Evolutionary conservation across 306 rosid species (phyloP).

Genomic region (Ormosia emarginata): DNA sequence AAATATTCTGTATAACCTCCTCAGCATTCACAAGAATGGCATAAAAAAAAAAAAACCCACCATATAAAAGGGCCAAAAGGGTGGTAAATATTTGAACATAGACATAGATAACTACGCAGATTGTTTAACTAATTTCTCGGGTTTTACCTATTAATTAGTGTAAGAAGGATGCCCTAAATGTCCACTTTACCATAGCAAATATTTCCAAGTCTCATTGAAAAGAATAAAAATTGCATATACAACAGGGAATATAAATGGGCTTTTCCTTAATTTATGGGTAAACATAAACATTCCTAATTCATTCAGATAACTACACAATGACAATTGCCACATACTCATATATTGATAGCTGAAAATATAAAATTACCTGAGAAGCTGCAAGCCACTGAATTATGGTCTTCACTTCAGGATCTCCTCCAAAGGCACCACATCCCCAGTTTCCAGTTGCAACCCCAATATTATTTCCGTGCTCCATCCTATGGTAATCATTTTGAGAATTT

Average conservation of each 20-base stretch:
- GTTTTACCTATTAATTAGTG: neutral
- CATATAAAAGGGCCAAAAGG: neutral
- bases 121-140: neutral
- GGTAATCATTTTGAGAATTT: constrained; percentile 30
- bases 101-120: neutral
- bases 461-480: constrained; percentile 20
- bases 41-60: neutral
- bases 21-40: neutral
- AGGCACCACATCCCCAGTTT: constrained; percentile 97
- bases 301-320: neutral
- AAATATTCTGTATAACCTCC: neutral
- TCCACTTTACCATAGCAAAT: neutral
- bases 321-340: neutral
- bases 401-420: constrained; percentile 94
- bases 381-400: constrained; percentile 91
- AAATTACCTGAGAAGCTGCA: constrained; percentile 90
- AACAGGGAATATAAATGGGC: neutral
- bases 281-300: neutral
- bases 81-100: neutral
- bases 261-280: neutral
- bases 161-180: neutral
- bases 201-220: neutral
- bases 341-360: constrained; percentile 7
- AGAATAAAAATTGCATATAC: neutral
- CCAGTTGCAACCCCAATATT: constrained; percentile 82